phyloP scores from a whole-genome alignment of 805 yeast species.

The Vanderwaltozyma tropicalis region DNA sequence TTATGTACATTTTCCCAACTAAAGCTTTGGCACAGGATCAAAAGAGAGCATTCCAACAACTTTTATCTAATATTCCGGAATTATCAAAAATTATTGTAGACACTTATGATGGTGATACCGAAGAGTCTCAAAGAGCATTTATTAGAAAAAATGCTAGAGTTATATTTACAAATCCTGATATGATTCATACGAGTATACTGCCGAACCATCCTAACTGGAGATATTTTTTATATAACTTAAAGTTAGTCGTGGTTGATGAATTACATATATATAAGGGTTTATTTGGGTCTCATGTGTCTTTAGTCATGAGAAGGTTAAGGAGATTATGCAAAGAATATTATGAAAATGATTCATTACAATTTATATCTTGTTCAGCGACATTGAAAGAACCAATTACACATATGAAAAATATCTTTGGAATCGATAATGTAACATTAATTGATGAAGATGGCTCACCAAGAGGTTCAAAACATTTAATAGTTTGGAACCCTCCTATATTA shows the following conservation, averaged over 20 bases:
- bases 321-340: slow-evolving; percentile 36
- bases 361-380: slow-evolving; percentile 92
- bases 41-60: slow-evolving; percentile 59
- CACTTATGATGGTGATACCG: slow-evolving; percentile 93
- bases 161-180: slow-evolving; percentile 91
- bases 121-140: slow-evolving; percentile 37
- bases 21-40: slow-evolving; percentile 98
- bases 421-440: slow-evolving; percentile 47
- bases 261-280: slow-evolving; percentile 82
- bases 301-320: slow-evolving; percentile 69
- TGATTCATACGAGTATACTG: slow-evolving; percentile 72
- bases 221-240: slow-evolving; percentile 50
- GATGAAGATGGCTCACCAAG: slow-evolving; percentile 81
- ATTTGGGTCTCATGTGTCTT: slow-evolving; percentile 87
- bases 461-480: slow-evolving; percentile 62
- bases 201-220: slow-evolving; percentile 74
- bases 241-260: slow-evolving; percentile 72
- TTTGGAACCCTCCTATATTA: slow-evolving; percentile 80
- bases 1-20: slow-evolving; percentile 89
- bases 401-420: slow-evolving; percentile 66
- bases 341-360: slow-evolving; percentile 41
- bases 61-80: slow-evolving; percentile 41
- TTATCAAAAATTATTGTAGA: slow-evolving; percentile 44
- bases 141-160: slow-evolving; percentile 62
- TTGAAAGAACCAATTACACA: slow-evolving; percentile 62